Conservation (phyloP, 495 filamentous ascomycete species). For the Diplogelasinospora grovesii region DNA sequence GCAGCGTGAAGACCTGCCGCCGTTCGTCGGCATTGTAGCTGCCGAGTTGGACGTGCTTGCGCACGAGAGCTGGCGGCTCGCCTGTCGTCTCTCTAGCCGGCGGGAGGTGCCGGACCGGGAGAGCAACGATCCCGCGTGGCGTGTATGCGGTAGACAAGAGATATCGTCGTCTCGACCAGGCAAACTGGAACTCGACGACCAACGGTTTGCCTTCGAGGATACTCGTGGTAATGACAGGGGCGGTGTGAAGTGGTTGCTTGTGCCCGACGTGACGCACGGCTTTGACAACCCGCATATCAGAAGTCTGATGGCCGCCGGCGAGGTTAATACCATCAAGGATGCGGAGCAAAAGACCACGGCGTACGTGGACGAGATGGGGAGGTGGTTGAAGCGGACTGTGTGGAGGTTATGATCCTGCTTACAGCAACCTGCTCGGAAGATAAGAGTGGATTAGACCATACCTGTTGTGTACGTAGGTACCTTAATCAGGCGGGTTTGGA, state of each 20-base stretch:
- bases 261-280: constrained; percentile 29
- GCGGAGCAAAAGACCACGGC: constrained; percentile 22
- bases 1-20: constrained; percentile 19
- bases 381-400: constrained; percentile 24
- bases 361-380: constrained; percentile 20
- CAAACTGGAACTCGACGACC: constrained; percentile 19
- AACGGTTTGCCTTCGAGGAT: constrained; percentile 29
- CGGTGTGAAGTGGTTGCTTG: constrained; percentile 29
- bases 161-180: neutral
- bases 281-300: constrained; percentile 20
- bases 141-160: constrained; percentile 8
- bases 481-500: no score
- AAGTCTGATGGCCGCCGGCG: constrained; percentile 11
- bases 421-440: no score
- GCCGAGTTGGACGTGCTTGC: constrained; percentile 41
- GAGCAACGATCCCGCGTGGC: constrained; percentile 6
- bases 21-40: constrained; percentile 41
- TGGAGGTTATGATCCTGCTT: no score
- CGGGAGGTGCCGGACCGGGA: constrained; percentile 14
- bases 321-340: constrained; percentile 20
- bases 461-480: no score
- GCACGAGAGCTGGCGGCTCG: constrained; percentile 26
- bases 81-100: constrained; percentile 19
- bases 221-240: constrained; percentile 8
- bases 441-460: no score